phyloP scores from a whole-genome alignment of 2,329 filamentous ascomycete genomes.

The Fusarium algeriense region DNA sequence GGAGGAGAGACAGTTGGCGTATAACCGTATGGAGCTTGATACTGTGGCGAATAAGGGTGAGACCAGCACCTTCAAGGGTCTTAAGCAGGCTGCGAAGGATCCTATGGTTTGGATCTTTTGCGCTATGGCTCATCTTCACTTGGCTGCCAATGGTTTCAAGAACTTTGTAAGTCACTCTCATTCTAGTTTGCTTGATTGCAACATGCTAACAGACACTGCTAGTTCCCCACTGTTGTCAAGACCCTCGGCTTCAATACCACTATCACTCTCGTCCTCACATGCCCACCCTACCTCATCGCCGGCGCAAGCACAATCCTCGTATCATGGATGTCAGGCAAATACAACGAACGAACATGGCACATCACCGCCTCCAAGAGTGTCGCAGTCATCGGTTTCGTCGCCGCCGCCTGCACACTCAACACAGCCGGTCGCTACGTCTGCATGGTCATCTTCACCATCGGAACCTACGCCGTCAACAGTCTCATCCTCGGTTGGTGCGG shows the following conservation, averaged over 20 bases:
- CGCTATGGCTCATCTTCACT: slow-evolving; percentile 63
- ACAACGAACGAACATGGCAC: slow-evolving; percentile 63
- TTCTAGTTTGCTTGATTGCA: fast-evolving
- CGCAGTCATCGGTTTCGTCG: slow-evolving; percentile 50
- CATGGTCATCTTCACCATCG: slow-evolving; percentile 57
- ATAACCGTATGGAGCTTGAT: slow-evolving; percentile 59
- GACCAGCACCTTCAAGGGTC: slow-evolving; percentile 57
- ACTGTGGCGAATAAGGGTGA: slow-evolving; percentile 58
- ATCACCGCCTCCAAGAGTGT: slow-evolving; percentile 58
- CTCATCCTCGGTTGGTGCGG: slow-evolving; percentile 61
- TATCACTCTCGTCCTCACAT: slow-evolving; percentile 49
- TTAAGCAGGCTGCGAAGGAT: slow-evolving; percentile 59
- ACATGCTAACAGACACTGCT: neutral
- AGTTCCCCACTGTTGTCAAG: slow-evolving; percentile 46
- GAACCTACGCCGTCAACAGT: slow-evolving; percentile 57
- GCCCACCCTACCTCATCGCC: slow-evolving; percentile 61
- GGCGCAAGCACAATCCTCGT: slow-evolving; percentile 41
- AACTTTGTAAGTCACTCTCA: slow-evolving; percentile 39
- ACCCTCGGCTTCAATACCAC: slow-evolving; percentile 49
- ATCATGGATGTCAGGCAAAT: slow-evolving; percentile 57
- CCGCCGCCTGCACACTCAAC: slow-evolving; percentile 44
- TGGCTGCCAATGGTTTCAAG: slow-evolving; percentile 62
- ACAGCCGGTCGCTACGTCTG: slow-evolving; percentile 44
- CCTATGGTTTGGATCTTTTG: slow-evolving; percentile 63
- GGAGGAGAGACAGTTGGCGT: slow-evolving; percentile 58